Percentiles rank a stretch among this genome's conserved stretches.
Evolutionary conservation across 176 grass and related monocot species (phyloP).

Genomic region (Zizania latifolia): DNA sequence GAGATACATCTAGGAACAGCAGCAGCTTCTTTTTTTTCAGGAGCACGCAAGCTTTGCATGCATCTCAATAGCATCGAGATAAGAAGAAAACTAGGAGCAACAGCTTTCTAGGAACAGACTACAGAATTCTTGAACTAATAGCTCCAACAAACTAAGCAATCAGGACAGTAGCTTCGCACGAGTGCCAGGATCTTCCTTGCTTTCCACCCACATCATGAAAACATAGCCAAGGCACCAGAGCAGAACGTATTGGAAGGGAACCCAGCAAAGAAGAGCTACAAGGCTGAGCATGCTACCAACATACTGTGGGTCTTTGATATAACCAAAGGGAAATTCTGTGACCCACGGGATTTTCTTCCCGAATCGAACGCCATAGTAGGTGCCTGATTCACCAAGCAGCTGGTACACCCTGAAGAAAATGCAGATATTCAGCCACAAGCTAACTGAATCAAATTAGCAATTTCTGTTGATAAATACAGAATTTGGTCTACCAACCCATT

Average conservation of each 20-base stretch:
- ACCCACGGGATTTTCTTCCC: slow-evolving; percentile 73
- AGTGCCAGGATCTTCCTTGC: slow-evolving; percentile 61
- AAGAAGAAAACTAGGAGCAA: background rate
- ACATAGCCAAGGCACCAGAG: slow-evolving; percentile 80
- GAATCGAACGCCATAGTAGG: slow-evolving; percentile 80
- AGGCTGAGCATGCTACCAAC: slow-evolving; percentile 82
- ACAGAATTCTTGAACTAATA: background rate
- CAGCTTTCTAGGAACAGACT: background rate
- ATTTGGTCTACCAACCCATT: background rate
- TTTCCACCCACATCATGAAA: slow-evolving; percentile 82
- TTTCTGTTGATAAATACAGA: background rate
- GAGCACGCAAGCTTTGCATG: no score
- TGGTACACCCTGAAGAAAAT: slow-evolving; percentile 70
- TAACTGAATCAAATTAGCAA: background rate
- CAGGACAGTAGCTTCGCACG: slow-evolving; percentile 52
- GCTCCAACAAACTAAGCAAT: background rate
- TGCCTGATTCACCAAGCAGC: slow-evolving; percentile 80
- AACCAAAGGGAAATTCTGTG: slow-evolving; percentile 76
- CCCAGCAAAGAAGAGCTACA: slow-evolving; percentile 63
- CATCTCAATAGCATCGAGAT: no score
- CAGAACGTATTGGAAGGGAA: slow-evolving; percentile 51
- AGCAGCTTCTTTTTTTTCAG: no score
- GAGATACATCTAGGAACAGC: background rate
- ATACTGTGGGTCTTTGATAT: slow-evolving; percentile 88
- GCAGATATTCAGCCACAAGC: slow-evolving; percentile 4